These are phyloP conservation scores for Boletus speciosus DNA, from an alignment of 768 basidiomycete genomes.

Conservation along the genomic window DNA sequence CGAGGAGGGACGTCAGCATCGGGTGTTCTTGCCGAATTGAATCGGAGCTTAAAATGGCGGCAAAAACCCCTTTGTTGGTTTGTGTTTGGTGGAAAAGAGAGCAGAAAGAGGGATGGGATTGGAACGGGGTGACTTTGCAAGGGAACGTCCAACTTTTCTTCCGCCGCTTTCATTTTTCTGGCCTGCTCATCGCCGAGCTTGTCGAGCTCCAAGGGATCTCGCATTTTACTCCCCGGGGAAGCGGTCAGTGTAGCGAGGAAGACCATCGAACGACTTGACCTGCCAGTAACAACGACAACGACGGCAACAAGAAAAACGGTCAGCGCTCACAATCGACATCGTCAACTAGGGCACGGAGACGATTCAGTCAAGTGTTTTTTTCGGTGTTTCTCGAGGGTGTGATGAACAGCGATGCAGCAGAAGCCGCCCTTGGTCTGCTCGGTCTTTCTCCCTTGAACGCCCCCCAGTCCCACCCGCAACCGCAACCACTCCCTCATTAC, in stretches of 20 bases:
- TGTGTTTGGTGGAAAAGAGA: slow-evolving; percentile 24
- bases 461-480: slow-evolving; percentile 26
- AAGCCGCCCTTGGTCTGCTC: slow-evolving; percentile 57
- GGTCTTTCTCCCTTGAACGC: slow-evolving; percentile 42
- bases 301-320: slow-evolving; percentile 18
- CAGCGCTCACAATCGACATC: slow-evolving; percentile 13
- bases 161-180: slow-evolving; percentile 3
- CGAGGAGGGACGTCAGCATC: background rate
- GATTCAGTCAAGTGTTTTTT: slow-evolving; percentile 3
- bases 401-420: slow-evolving; percentile 55
- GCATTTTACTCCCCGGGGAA: background rate
- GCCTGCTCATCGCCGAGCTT: slow-evolving; percentile 15
- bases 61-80: slow-evolving; percentile 27
- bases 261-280: slow-evolving; percentile 3
- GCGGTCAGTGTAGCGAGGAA: slow-evolving; percentile 4
- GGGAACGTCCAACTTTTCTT: slow-evolving; percentile 20
- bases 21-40: background rate
- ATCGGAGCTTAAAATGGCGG: slow-evolving; percentile 21
- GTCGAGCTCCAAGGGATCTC: slow-evolving; percentile 12
- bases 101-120: slow-evolving; percentile 15
- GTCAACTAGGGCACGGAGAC: slow-evolving; percentile 5
- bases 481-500: slow-evolving; percentile 22
- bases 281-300: background rate
- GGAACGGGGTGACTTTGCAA: slow-evolving; percentile 15
- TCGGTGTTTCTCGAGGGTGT: slow-evolving; percentile 14